Evolutionary conservation across 345 rosid species (phyloP).

Genomic region (Sonneratia alba): DNA sequence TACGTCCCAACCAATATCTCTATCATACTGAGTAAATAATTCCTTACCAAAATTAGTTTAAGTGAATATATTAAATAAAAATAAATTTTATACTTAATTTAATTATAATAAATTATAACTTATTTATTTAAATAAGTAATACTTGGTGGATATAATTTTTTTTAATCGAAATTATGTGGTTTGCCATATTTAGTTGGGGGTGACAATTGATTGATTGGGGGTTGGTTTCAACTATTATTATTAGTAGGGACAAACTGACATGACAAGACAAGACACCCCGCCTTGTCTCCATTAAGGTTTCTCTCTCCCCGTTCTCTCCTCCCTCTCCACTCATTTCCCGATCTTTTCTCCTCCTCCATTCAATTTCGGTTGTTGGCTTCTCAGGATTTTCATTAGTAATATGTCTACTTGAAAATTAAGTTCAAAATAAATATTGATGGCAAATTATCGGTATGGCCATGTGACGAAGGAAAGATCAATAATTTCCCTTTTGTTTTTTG

Average conservation of each 20-base stretch:
- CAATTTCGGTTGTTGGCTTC: conserved; percentile 15
- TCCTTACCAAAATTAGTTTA: too few species aligned
- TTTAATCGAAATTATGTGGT: neutral
- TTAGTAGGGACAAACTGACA: conserved; percentile 12
- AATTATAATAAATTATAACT: too few species aligned
- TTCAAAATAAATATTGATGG: neutral
- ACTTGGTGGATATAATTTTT: too few species aligned
- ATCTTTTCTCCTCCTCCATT: conserved; percentile 11
- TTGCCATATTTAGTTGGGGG: neutral
- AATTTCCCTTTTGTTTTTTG: neutral
- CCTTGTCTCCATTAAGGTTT: conserved; percentile 36
- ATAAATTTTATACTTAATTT: too few species aligned
- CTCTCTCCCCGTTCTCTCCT: conserved; percentile 6
- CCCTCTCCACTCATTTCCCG: neutral
- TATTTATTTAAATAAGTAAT: too few species aligned
- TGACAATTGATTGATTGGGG: neutral
- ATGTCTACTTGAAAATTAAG: neutral
- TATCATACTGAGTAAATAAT: too few species aligned
- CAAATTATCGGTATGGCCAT: neutral
- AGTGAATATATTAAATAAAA: too few species aligned
- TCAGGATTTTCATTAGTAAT: neutral
- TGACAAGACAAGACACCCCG: neutral
- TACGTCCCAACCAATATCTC: too few species aligned
- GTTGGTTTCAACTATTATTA: neutral
- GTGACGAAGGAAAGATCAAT: neutral